These are phyloP conservation scores for Spergularia bocconei DNA, from an alignment of 148 eudicot genomes.

Conservation along the genomic window DNA sequence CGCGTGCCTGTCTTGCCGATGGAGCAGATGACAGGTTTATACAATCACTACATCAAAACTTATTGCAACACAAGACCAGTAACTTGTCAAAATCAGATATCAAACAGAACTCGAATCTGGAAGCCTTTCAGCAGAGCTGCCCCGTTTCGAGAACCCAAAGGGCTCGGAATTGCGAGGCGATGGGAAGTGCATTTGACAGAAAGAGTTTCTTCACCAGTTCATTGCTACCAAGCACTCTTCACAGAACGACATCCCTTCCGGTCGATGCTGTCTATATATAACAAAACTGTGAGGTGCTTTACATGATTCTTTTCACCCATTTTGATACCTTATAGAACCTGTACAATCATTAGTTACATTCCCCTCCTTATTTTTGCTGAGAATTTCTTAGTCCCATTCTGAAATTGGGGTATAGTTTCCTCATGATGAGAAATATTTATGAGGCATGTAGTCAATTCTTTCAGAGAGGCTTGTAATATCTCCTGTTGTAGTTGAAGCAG, in stretches of 20 bases:
- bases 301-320: constrained; percentile 12
- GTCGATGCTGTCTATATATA: constrained; percentile 63
- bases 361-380: background rate
- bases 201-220: constrained; percentile 21
- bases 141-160: constrained; percentile 35
- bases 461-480: constrained; percentile 13
- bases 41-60: constrained; percentile 20
- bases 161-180: constrained; percentile 34
- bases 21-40: constrained; percentile 14
- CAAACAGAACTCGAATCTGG: background rate
- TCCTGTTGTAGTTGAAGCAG: constrained; percentile 14
- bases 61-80: constrained; percentile 9
- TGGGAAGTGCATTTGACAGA: constrained; percentile 13
- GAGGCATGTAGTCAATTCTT: constrained; percentile 19
- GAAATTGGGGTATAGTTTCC: constrained; percentile 4
- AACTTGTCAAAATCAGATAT: constrained; percentile 21
- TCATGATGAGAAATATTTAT: background rate
- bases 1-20: constrained; percentile 17
- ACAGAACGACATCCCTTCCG: constrained; percentile 61
- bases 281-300: constrained; percentile 14
- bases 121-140: constrained; percentile 23
- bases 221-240: constrained; percentile 44
- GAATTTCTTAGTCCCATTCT: constrained; percentile 2
- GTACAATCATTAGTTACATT: constrained; percentile 8
- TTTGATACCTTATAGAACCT: constrained; percentile 21